Conservation (phyloP, 768 basidiomycete species). For the Lentinus brumalis region DNA sequence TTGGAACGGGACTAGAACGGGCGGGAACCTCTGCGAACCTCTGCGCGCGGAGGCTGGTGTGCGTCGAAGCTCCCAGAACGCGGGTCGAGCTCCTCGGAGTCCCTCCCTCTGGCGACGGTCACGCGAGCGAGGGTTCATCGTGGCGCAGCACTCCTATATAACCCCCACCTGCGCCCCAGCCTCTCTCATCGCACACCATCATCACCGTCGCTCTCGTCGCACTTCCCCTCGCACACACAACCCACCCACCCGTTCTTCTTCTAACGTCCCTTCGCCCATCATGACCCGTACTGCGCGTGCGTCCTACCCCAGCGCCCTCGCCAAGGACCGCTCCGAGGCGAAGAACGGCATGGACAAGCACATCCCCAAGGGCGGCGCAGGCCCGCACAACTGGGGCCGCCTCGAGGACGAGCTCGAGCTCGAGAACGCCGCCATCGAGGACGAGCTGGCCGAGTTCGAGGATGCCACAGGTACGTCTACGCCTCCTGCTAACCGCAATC, state of each 20-base stretch:
- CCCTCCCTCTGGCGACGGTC: constrained; percentile 6
- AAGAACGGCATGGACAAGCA: constrained; percentile 74
- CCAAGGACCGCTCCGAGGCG: constrained; percentile 78
- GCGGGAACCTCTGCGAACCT: constrained; percentile 4
- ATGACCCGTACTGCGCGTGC: constrained; percentile 87
- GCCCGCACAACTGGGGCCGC: constrained; percentile 86
- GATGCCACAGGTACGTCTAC: constrained; percentile 25
- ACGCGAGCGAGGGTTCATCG: constrained; percentile 20
- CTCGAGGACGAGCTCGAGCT: constrained; percentile 61
- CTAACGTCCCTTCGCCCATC: constrained; percentile 19
- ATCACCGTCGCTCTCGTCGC: neutral
- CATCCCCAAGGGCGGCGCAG: constrained; percentile 77
- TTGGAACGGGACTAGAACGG: constrained; percentile 11
- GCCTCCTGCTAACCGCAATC: neutral
- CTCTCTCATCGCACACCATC: constrained; percentile 10
- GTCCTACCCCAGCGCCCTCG: constrained; percentile 66
- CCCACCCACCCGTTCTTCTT: neutral
- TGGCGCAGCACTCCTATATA: constrained; percentile 16
- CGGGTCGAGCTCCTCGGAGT: neutral
- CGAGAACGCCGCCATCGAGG: constrained; percentile 59
- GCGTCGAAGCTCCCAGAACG: constrained; percentile 17
- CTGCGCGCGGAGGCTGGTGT: neutral
- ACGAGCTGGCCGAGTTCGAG: constrained; percentile 54
- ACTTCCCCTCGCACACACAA: neutral
- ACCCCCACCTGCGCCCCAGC: constrained; percentile 3